Percentiles rank a stretch among this genome's conserved stretches.
These are phyloP conservation scores for Brassica hybrid DNA, from an alignment of 441 rosid species.

Conservation along the genomic window DNA sequence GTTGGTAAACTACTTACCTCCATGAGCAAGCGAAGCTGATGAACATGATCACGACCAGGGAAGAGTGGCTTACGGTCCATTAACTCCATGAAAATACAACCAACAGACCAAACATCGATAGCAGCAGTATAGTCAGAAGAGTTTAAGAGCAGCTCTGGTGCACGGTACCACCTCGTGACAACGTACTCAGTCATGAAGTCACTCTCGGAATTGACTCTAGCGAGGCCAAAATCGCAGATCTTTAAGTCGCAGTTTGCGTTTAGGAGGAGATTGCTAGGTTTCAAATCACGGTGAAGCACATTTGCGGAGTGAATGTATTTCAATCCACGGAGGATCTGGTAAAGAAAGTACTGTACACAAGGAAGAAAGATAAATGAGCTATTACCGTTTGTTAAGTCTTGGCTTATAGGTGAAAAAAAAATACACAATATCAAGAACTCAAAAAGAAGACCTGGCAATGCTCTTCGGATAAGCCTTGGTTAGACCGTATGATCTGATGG, in stretches of 20 bases:
- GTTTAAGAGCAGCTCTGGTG: constrained; percentile 87
- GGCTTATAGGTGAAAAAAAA: too few species aligned
- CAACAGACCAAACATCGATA: constrained; percentile 94
- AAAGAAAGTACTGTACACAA: constrained; percentile 80
- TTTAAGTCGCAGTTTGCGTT: constrained; percentile 87
- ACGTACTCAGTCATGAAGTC: constrained; percentile 96
- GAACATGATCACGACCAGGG: constrained; percentile 89
- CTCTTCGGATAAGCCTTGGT: constrained; percentile 81
- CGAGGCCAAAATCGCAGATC: constrained; percentile 87
- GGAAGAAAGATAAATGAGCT: constrained; percentile 10
- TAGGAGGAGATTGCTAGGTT: constrained; percentile 89
- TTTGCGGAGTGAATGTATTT: constrained; percentile 94
- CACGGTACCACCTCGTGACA: constrained; percentile 91
- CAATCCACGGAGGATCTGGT: constrained; percentile 90
- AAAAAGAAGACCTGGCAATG: constrained; percentile 72
- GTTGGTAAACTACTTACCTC: constrained; percentile 50
- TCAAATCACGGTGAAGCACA: constrained; percentile 88
- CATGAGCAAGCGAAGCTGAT: constrained; percentile 84
- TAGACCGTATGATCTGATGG: constrained; percentile 81
- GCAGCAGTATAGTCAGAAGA: constrained; percentile 79
- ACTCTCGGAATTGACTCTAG: constrained; percentile 84
- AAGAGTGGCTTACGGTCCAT: constrained; percentile 88
- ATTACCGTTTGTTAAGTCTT: not conserved
- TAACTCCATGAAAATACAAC: constrained; percentile 91
- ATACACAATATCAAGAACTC: constrained; percentile 7